Conservation (phyloP, 2,329 filamentous ascomycete species). For the Colletotrichum falcatum region DNA sequence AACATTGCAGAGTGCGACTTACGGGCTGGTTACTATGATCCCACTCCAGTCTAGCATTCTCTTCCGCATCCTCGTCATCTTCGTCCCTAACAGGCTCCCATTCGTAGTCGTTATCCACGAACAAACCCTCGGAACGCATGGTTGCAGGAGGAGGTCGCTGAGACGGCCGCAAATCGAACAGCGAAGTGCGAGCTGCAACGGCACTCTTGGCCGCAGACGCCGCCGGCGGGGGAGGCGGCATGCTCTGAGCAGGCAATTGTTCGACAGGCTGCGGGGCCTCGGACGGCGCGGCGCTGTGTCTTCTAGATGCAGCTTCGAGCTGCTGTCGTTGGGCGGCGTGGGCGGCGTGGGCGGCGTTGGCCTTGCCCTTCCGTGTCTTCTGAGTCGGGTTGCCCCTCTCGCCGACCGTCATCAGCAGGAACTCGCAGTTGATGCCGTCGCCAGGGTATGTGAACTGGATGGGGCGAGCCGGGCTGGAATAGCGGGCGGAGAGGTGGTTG, state of each 20-base stretch:
- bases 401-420: conserved; percentile 85
- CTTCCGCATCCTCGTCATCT: conserved; percentile 72
- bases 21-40: conserved; percentile 75
- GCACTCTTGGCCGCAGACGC: conserved; percentile 25
- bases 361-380: conserved; percentile 57
- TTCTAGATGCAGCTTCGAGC: conserved; percentile 62
- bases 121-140: conserved; percentile 74
- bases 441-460: conserved; percentile 79
- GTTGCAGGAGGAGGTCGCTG: conserved; percentile 68
- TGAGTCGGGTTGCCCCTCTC: conserved; percentile 66
- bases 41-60: conserved; percentile 78
- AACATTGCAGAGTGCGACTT: conserved; percentile 47
- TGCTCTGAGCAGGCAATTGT: conserved; percentile 45
- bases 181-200: conserved; percentile 39
- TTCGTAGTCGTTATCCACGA: conserved; percentile 77
- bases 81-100: conserved; percentile 77
- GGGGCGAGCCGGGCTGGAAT: conserved; percentile 77
- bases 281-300: conserved; percentile 55
- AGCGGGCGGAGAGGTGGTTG: conserved; percentile 74
- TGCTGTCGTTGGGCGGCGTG: conserved; percentile 57
- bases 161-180: conserved; percentile 63
- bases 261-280: conserved; percentile 47
- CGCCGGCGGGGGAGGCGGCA: conserved; percentile 47
- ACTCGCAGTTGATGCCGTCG: conserved; percentile 78
- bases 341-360: conserved; percentile 55